Evolutionary conservation across 176 grass and related monocot genomes (phyloP).

Genomic region (Pontederia crassipes): DNA sequence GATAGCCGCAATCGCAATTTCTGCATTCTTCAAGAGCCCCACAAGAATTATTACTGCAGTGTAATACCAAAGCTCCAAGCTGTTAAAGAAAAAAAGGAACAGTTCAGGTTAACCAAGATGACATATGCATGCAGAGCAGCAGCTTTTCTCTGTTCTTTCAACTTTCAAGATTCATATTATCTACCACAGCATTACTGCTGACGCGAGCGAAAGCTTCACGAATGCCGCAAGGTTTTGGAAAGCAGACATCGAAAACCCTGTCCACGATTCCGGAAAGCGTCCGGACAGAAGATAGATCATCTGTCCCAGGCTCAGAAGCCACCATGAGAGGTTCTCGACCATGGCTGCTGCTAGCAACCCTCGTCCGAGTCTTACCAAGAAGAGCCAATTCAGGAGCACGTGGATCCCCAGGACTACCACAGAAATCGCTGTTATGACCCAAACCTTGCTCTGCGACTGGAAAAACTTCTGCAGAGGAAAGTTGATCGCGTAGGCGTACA

Average conservation of each 20-base stretch:
- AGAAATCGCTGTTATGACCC: constrained; percentile 47
- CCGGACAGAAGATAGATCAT: constrained; percentile 39
- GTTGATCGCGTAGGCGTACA: constrained; percentile 54
- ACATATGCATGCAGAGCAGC: no score
- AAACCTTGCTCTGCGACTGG: constrained; percentile 56
- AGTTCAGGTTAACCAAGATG: background rate
- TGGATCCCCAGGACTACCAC: constrained; percentile 35
- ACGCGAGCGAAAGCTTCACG: constrained; percentile 49
- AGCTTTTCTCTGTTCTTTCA: background rate
- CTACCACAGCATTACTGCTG: constrained; percentile 59
- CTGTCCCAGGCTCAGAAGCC: constrained; percentile 35
- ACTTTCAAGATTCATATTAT: background rate
- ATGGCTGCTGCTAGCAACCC: constrained; percentile 38
- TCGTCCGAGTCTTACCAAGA: constrained; percentile 22
- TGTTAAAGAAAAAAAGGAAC: constrained; percentile 1
- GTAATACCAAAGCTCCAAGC: constrained; percentile 95
- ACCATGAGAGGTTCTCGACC: constrained; percentile 44
- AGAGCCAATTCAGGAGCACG: constrained; percentile 42
- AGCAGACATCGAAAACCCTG: constrained; percentile 30
- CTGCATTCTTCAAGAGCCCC: constrained; percentile 51
- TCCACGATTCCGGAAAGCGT: constrained; percentile 37
- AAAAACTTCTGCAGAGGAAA: constrained; percentile 75
- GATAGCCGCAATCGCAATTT: constrained; percentile 64
- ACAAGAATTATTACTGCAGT: constrained; percentile 72
- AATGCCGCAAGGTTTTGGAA: constrained; percentile 40